Evolutionary conservation across 2,329 filamentous ascomycete genomes (phyloP).

Genomic region (Fusarium odoratissimum): DNA sequence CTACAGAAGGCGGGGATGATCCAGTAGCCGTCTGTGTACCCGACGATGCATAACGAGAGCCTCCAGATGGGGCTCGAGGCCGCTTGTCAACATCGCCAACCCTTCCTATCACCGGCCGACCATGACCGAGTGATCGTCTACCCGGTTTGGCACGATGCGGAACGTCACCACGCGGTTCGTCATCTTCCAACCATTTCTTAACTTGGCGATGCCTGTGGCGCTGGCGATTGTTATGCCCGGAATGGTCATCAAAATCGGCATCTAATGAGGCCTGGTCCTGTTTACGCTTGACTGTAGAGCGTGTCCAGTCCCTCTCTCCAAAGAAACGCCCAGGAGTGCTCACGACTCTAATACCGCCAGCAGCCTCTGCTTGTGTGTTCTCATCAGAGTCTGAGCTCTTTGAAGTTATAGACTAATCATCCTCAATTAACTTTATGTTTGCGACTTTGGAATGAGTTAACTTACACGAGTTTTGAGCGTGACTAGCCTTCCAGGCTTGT

Average conservation of each 20-base stretch:
- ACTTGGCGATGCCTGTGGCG: neutral
- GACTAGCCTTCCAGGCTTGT: neutral
- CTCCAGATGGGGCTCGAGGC: neutral
- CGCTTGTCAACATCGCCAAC: neutral
- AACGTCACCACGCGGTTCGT: neutral
- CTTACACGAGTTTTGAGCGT: neutral
- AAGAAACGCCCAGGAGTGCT: neutral
- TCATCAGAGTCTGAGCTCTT: constrained; percentile 5
- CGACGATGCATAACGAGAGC: fast-evolving
- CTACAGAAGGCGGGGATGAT: fast-evolving
- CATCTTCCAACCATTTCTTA: neutral
- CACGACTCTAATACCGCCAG: neutral
- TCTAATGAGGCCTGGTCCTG: neutral
- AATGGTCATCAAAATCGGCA: neutral
- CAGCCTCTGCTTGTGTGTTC: neutral
- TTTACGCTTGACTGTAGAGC: neutral
- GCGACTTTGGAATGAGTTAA: neutral
- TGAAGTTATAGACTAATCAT: neutral
- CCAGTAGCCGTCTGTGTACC: neutral
- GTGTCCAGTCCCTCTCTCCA: neutral
- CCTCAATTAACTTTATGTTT: neutral
- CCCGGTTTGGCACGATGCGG: neutral
- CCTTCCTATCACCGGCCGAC: neutral
- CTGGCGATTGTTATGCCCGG: neutral
- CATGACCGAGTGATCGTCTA: neutral